Percentiles rank a stretch among this genome's conserved stretches.
Conservation (phyloP, 805 yeast species). For the Torulaspora gathmanii region DNA sequence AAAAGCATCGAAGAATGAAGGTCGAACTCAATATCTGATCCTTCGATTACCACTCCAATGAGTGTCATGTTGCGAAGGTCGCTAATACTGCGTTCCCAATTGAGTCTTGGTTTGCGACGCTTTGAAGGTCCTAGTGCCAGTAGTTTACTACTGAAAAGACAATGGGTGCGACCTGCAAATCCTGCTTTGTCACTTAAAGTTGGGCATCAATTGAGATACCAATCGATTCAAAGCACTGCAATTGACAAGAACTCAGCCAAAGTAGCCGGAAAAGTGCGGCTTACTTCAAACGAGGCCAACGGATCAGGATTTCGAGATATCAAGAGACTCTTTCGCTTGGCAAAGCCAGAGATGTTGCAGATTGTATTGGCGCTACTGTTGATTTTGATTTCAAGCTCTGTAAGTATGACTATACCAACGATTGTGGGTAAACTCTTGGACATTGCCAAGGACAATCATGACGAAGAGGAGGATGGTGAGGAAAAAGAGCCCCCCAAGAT, state of each 20-base stretch:
- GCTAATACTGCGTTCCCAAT: background rate
- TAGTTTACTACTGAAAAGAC: background rate
- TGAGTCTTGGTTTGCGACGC: constrained; percentile 2
- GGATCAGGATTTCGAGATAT: constrained; percentile 37
- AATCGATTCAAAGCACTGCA: constrained; percentile 1
- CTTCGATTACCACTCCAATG: background rate
- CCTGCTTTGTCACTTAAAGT: background rate
- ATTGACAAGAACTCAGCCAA: background rate
- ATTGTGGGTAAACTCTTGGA: constrained; percentile 85
- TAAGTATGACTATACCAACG: constrained; percentile 75
- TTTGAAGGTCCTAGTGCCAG: background rate
- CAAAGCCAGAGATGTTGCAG: constrained; percentile 52
- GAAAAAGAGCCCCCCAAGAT: constrained; percentile 35
- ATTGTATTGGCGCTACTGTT: constrained; percentile 58
- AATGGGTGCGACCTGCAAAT: background rate
- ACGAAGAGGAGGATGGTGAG: constrained; percentile 23
- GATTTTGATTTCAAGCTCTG: constrained; percentile 66
- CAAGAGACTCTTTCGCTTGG: constrained; percentile 48
- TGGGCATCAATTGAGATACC: background rate
- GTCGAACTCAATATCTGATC: background rate
- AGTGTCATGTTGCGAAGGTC: constrained; percentile 1
- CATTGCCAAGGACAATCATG: constrained; percentile 43
- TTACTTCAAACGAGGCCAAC: constrained; percentile 35
- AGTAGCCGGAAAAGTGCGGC: constrained; percentile 10
- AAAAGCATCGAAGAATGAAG: background rate